Conservation (phyloP, 2,329 filamentous ascomycete genomes). For the Fusarium nematophilum region DNA sequence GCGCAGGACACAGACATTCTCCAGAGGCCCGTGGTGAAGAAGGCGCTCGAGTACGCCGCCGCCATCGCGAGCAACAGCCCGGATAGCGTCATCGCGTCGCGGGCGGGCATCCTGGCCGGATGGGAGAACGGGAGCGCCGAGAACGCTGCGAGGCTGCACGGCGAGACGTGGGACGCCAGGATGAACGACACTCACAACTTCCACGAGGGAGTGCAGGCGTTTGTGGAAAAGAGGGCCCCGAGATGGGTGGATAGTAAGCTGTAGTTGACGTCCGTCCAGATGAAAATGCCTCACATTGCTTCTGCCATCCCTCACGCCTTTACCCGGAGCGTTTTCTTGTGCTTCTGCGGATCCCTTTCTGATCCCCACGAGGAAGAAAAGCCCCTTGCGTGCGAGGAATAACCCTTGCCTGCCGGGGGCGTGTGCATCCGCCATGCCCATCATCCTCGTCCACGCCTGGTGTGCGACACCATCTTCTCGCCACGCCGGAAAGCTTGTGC, state of each 20-base stretch:
- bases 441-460: too few species aligned
- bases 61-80: slow-evolving; percentile 74
- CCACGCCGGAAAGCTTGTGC: background rate
- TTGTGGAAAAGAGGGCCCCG: slow-evolving; percentile 77
- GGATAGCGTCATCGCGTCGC: slow-evolving; percentile 75
- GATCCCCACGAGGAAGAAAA: too few species aligned
- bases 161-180: slow-evolving; percentile 62
- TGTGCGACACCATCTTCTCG: background rate
- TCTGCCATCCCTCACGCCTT: too few species aligned
- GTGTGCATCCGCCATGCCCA: too few species aligned
- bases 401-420: too few species aligned
- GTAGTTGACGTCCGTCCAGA: slow-evolving; percentile 43
- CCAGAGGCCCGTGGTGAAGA: slow-evolving; percentile 57
- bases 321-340: too few species aligned
- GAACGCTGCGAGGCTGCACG: slow-evolving; percentile 65
- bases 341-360: too few species aligned
- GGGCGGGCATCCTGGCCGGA: slow-evolving; percentile 74
- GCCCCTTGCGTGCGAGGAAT: too few species aligned
- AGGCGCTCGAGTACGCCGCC: slow-evolving; percentile 68
- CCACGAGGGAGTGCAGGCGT: slow-evolving; percentile 75
- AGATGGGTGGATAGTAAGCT: slow-evolving; percentile 71
- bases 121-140: slow-evolving; percentile 75
- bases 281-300: too few species aligned
- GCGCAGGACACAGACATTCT: slow-evolving; percentile 44
- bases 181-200: slow-evolving; percentile 75